These are phyloP conservation scores for Sporothrix phasma DNA, from an alignment of 2,329 filamentous ascomycete species.

Conservation along the genomic window DNA sequence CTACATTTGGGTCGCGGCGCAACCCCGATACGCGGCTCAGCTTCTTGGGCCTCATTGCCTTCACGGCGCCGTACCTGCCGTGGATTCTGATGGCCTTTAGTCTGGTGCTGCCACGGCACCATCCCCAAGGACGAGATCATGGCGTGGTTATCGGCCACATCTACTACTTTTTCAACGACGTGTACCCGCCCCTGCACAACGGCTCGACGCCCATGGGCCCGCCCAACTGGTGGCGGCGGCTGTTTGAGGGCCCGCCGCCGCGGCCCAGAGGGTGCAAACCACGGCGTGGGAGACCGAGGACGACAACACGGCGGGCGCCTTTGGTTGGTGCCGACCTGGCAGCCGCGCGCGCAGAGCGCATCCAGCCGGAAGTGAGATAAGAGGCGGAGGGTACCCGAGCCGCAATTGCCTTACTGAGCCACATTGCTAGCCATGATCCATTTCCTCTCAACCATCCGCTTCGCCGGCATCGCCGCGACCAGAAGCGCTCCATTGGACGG, in stretches of 20 bases:
- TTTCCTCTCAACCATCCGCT: background rate
- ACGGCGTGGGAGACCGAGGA: conserved; percentile 32
- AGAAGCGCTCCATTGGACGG: too few relatives aligned
- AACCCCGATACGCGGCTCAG: conserved; percentile 88
- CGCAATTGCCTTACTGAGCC: background rate
- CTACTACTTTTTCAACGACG: conserved; percentile 97
- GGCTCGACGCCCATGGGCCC: conserved; percentile 81
- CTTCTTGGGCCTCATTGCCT: conserved; percentile 79
- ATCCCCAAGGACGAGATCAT: conserved; percentile 94
- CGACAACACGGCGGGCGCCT: conserved; percentile 40
- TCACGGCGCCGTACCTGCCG: conserved; percentile 87
- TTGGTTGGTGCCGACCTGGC: conserved; percentile 52
- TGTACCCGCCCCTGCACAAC: conserved; percentile 84
- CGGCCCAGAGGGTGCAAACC: conserved; percentile 20
- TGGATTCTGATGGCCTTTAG: conserved; percentile 95
- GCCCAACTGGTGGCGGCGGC: conserved; percentile 75
- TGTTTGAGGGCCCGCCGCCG: conserved; percentile 57
- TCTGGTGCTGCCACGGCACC: conserved; percentile 75
- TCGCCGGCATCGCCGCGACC: background rate
- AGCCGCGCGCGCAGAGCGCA: conserved; percentile 31
- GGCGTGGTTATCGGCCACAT: conserved; percentile 87
- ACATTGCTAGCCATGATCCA: background rate
- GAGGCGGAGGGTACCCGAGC: background rate
- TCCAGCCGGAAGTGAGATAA: conserved; percentile 26
- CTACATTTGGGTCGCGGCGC: conserved; percentile 93